A percentile compares a stretch with the other conserved stretches of the same genome.
Conservation (phyloP, 1,139 yeast species). For the Geotrichum klebahnii region DNA sequence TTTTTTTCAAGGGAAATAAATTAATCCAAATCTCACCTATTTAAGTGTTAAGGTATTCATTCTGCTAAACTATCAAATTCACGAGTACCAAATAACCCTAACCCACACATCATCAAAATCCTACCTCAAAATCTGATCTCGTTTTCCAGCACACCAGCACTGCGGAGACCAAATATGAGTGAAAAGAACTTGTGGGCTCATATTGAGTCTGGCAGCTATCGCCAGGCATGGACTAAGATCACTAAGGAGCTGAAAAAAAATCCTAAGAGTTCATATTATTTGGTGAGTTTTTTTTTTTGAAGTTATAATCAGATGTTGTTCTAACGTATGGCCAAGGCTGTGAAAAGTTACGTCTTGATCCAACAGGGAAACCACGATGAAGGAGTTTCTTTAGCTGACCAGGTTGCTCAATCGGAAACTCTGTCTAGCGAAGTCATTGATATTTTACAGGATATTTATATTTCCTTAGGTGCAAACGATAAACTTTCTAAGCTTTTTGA, state of each 20-base stretch:
- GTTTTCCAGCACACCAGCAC: no score
- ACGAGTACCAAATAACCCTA: no score
- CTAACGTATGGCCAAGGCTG: slow-evolving; percentile 29
- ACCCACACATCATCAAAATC: no score
- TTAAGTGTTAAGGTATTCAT: no score
- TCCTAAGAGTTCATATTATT: slow-evolving; percentile 54
- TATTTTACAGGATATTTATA: slow-evolving; percentile 37
- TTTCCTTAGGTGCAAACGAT: slow-evolving; percentile 12
- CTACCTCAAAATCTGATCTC: no score
- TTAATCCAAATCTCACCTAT: no score
- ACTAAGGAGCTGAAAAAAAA: slow-evolving; percentile 49
- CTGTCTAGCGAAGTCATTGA: slow-evolving; percentile 53
- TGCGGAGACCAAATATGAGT: slow-evolving; percentile 13
- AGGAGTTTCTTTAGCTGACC: slow-evolving; percentile 45
- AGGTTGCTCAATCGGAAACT: slow-evolving; percentile 48
- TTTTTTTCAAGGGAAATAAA: no score
- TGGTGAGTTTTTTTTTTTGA: slow-evolving; percentile 27
- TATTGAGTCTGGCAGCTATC: slow-evolving; percentile 53
- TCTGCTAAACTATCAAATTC: not conserved
- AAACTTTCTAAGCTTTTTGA: slow-evolving; percentile 44
- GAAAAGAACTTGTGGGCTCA: slow-evolving; percentile 41
- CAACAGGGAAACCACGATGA: slow-evolving; percentile 46
- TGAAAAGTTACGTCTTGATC: slow-evolving; percentile 46
- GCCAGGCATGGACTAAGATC: slow-evolving; percentile 51
- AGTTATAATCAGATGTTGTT: slow-evolving; percentile 22